These are phyloP conservation scores for Anastatica hierochuntica DNA, from an alignment of 345 rosid genomes.

Conservation along the genomic window DNA sequence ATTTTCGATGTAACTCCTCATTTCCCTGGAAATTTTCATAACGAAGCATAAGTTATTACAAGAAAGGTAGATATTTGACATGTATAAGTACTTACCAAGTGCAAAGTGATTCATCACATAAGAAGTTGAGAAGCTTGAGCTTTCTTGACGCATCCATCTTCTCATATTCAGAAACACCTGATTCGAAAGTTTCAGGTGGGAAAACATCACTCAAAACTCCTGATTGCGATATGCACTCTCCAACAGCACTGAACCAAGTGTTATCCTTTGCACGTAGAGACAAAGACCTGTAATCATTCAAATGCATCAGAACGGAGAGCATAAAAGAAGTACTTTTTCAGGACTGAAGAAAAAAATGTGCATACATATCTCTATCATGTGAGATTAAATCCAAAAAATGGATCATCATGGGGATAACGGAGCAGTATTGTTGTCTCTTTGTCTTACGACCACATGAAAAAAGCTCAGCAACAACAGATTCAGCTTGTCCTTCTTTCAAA, in stretches of 20 bases:
- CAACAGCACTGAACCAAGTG: conserved; percentile 46
- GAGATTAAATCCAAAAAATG: conserved; percentile 43
- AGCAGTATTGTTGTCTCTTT: conserved; percentile 40
- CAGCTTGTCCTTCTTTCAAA: conserved; percentile 60
- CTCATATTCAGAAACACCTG: conserved; percentile 28
- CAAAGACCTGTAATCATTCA: conserved; percentile 30
- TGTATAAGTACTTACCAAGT: too few species aligned
- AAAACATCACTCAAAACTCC: conserved; percentile 19
- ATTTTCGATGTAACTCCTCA: conserved; percentile 1
- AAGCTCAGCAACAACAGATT: conserved; percentile 49
- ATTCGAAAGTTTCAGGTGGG: conserved; percentile 14
- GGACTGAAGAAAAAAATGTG: not conserved
- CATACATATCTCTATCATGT: conserved; percentile 46
- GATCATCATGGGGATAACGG: conserved; percentile 41
- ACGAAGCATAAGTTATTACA: too few species aligned
- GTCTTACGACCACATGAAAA: conserved; percentile 27
- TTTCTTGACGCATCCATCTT: conserved; percentile 24
- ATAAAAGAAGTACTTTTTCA: not conserved
- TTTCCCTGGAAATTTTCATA: too few species aligned
- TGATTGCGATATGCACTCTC: conserved; percentile 30
- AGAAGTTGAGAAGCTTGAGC: conserved; percentile 38
- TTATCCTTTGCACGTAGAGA: conserved; percentile 34
- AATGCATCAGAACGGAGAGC: not conserved
- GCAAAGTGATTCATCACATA: conserved; percentile 45
- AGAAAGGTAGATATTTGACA: too few species aligned